Evolutionary conservation across 1,284 basidiomycete species (phyloP).

Genomic region (Ustilago curta): DNA sequence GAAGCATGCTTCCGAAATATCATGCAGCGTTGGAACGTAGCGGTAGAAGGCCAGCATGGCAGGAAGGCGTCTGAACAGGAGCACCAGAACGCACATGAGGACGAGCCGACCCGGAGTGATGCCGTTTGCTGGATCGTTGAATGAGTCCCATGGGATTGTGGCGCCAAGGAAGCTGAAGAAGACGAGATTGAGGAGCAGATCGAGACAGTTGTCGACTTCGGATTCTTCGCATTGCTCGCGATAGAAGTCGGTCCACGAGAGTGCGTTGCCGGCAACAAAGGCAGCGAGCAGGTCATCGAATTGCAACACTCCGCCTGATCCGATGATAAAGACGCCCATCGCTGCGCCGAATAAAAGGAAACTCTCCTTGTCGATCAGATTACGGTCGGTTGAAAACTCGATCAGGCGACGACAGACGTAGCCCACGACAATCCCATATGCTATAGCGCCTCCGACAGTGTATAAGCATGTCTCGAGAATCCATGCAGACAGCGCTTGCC

Average conservation of each 20-base stretch:
- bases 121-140: constrained; percentile 60
- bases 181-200: constrained; percentile 58
- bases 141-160: constrained; percentile 55
- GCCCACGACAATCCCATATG: constrained; percentile 55
- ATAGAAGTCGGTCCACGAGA: constrained; percentile 65
- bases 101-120: constrained; percentile 68
- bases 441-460: constrained; percentile 40
- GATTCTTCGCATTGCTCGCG: constrained; percentile 62
- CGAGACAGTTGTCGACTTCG: constrained; percentile 62
- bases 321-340: constrained; percentile 59
- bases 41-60: constrained; percentile 61
- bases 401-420: constrained; percentile 48
- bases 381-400: constrained; percentile 53
- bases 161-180: constrained; percentile 70
- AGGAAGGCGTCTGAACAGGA: constrained; percentile 68
- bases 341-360: constrained; percentile 60
- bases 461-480: constrained; percentile 52
- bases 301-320: constrained; percentile 51
- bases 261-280: constrained; percentile 60
- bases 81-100: constrained; percentile 71
- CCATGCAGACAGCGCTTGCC: constrained; percentile 49
- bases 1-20: constrained; percentile 65
- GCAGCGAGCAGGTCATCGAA: constrained; percentile 60
- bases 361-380: constrained; percentile 61
- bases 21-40: constrained; percentile 64